Evolutionary conservation across 2,329 filamentous ascomycete species (phyloP).

Genomic region (Leptodontidium sp.): DNA sequence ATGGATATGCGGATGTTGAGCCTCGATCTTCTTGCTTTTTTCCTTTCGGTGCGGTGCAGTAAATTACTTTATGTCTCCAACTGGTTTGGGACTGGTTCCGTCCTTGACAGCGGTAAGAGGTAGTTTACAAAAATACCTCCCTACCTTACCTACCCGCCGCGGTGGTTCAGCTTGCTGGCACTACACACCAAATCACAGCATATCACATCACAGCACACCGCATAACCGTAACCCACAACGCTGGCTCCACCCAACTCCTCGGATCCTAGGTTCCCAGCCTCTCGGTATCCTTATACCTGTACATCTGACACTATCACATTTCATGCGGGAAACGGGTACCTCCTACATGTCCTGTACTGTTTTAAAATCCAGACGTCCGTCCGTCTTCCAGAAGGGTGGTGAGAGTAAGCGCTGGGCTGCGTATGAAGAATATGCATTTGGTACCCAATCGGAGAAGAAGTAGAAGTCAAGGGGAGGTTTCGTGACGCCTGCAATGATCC

Average conservation of each 20-base stretch:
- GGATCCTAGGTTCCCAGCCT: not conserved
- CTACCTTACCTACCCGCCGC: not conserved
- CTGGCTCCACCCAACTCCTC: not conserved
- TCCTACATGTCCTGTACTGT: no score
- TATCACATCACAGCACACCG: no score
- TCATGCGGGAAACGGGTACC: no score
- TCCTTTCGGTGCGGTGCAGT: no score
- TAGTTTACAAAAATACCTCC: not conserved
- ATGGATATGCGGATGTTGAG: not conserved
- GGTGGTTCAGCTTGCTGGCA: not conserved
- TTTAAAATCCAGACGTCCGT: no score
- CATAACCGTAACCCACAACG: not conserved
- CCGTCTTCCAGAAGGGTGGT: not conserved
- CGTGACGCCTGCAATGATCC: no score
- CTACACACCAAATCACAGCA: not conserved
- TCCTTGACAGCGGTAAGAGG: not conserved
- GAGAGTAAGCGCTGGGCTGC: no score
- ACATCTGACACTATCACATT: no score
- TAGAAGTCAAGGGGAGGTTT: not conserved
- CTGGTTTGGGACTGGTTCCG: no score
- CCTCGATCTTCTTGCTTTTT: not conserved
- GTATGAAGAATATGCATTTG: not conserved
- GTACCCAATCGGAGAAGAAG: not conserved
- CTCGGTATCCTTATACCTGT: not conserved
- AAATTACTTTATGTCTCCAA: no score